phyloP scores from a whole-genome alignment of 1,284 basidiomycete species.

The Cerioporus squamosus region DNA sequence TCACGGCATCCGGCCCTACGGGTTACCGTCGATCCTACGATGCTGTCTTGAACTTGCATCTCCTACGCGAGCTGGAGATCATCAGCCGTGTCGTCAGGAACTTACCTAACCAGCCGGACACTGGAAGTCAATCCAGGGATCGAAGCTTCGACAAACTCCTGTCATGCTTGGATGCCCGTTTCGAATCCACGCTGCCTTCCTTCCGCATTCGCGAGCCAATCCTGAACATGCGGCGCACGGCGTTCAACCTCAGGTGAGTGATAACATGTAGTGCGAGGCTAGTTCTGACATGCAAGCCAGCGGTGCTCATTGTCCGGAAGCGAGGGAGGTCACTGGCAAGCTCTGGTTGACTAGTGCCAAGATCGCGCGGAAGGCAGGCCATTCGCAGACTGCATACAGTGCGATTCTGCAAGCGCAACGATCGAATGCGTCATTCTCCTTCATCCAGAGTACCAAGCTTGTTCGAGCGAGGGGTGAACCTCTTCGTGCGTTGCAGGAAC shows the following conservation, averaged over 20 bases:
- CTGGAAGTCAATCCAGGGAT: constrained; percentile 2
- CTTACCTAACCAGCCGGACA: constrained; percentile 17
- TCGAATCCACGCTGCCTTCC: constrained; percentile 84
- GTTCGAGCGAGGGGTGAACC: constrained; percentile 82
- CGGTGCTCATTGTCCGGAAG: constrained; percentile 15
- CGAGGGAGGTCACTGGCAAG: constrained; percentile 72
- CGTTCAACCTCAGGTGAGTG: constrained; percentile 72
- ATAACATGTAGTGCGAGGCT: not conserved
- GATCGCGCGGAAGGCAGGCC: constrained; percentile 93
- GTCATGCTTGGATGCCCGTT: constrained; percentile 58
- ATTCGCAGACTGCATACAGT: constrained; percentile 97
- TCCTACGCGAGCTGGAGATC: constrained; percentile 87
- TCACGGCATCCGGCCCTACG: constrained; percentile 79
- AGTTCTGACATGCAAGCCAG: not conserved
- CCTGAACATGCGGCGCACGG: constrained; percentile 88
- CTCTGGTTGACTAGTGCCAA: constrained; percentile 95
- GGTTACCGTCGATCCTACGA: constrained; percentile 91
- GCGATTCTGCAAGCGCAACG: constrained; percentile 92
- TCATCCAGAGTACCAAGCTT: constrained; percentile 92
- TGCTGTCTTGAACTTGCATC: constrained; percentile 85
- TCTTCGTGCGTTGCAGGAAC: constrained; percentile 86
- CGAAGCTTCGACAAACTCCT: constrained; percentile 41
- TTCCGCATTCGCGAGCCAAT: constrained; percentile 94
- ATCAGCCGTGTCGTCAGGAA: constrained; percentile 56
- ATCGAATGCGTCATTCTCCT: constrained; percentile 77